Evolutionary conservation across 345 rosid genomes (phyloP), one percentile per base, ranked within the genome.

Genomic region (Acer yangbiense): DNA sequence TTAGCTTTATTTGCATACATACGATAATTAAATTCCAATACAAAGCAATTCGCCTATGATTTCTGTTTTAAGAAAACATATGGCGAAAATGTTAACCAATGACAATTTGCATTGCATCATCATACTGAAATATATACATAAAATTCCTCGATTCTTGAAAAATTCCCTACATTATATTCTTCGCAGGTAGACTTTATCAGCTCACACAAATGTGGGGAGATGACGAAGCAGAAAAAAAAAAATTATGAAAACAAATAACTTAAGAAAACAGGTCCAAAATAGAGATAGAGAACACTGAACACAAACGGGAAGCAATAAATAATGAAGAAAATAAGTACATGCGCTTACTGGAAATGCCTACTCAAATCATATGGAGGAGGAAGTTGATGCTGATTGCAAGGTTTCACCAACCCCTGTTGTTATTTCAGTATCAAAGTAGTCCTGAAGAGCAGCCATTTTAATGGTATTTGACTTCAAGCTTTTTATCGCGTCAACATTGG

Each of bases 361-460:
- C 41, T 70, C 58, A 71, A 79, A 39, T 86, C 84, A 87, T 68
- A 83, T 68, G 52, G 83, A 83, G 69, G 87, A 75, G 25, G 90
- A 80, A 23, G 78, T 76, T 39, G 93, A 80, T 23, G 78, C 77
- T 32, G 93, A 85, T 65, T 87, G 88, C 92, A 88, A 68, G 63
- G 68, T 80, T 81, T 68, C 72, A 73, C 71, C 76, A 65, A 72
- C 71, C 44, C 70, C 81, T 57, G 68, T 32, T 57, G 76, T 71
- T 60, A 43, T 29, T 74, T 87, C 88, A 1, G 82, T 82, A 65
- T 85, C 82, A 58, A 94, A 91, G 83, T 87, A 96, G 81, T 96
- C 98, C 87, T 96, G 99, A 74, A 96, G 97, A 55, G 98, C 92
- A 14, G 78, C 85, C 98, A 92, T 90, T 63, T 86, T 54, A 55